Percentiles rank a stretch among this genome's conserved stretches.
Conservation (phyloP, 2,329 filamentous ascomycete species). For the Raffaelea deltoideospora region DNA sequence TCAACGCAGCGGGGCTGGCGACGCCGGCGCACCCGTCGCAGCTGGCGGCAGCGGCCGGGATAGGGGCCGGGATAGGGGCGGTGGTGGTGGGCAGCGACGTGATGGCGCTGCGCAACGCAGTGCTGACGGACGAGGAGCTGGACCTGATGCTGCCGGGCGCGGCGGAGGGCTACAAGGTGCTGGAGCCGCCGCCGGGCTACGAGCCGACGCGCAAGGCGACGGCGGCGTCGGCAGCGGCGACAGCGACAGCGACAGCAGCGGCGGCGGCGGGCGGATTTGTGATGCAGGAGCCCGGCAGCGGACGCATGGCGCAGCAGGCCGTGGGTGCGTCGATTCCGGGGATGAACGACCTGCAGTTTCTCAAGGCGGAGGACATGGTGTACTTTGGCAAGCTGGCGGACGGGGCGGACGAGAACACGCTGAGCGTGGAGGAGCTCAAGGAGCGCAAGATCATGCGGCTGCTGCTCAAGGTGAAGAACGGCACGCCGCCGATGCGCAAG, state of each 20-base stretch:
- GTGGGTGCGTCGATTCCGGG: conserved; percentile 92
- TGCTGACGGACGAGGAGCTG: conserved; percentile 85
- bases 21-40: conserved; percentile 65
- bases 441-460: conserved; percentile 98
- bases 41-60: conserved; percentile 20
- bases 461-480: conserved; percentile 96
- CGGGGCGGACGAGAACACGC: conserved; percentile 75
- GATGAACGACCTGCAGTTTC: conserved; percentile 90
- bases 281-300: conserved; percentile 90
- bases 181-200: conserved; percentile 84
- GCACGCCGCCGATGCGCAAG: conserved; percentile 96
- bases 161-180: conserved; percentile 79
- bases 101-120: conserved; percentile 60
- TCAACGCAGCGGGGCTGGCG: conserved; percentile 57
- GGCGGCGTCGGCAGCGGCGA: conserved; percentile 58
- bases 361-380: conserved; percentile 96
- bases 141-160: conserved; percentile 81
- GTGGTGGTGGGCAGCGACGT: conserved; percentile 45
- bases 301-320: conserved; percentile 70
- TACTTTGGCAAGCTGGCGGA: conserved; percentile 98
- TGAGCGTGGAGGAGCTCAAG: conserved; percentile 91
- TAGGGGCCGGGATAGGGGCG: too few species aligned
- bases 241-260: too few species aligned
- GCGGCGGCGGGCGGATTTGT: conserved; percentile 76
- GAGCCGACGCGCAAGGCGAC: conserved; percentile 66